Evolutionary conservation across 2,329 filamentous ascomycete genomes (phyloP).

Genomic region (Aspergillus quadricinctus): DNA sequence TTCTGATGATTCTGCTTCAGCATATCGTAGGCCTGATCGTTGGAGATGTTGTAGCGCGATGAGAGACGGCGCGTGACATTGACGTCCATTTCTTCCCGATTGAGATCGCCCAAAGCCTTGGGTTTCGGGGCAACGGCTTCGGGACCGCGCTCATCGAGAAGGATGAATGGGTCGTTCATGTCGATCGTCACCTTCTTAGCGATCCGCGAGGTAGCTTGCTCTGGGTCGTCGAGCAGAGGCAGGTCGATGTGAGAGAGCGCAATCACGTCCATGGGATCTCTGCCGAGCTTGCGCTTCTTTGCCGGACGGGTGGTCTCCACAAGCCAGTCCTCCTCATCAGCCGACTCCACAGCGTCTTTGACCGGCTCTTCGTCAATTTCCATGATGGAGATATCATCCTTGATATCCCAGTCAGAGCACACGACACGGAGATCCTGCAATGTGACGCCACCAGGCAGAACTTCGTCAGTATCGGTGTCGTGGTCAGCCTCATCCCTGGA

Average conservation of each 20-base stretch:
- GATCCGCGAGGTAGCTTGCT: constrained; percentile 65
- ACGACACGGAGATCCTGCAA: constrained; percentile 78
- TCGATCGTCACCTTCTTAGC: constrained; percentile 79
- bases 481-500: constrained; percentile 49
- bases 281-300: constrained; percentile 62
- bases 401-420: constrained; percentile 78
- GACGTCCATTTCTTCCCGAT: constrained; percentile 59
- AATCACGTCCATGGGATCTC: constrained; percentile 43
- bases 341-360: constrained; percentile 30
- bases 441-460: constrained; percentile 64
- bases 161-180: constrained; percentile 79
- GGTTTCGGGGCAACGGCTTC: constrained; percentile 56
- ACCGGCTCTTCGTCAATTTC: constrained; percentile 25
- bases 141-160: constrained; percentile 72
- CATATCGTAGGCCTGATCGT: constrained; percentile 91
- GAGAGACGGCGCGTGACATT: constrained; percentile 69
- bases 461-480: constrained; percentile 57
- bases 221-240: constrained; percentile 76
- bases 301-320: constrained; percentile 47
- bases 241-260: constrained; percentile 57
- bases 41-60: constrained; percentile 89
- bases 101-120: constrained; percentile 32
- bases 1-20: constrained; percentile 96
- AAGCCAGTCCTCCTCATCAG: constrained; percentile 55
- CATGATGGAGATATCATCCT: constrained; percentile 49